Conservation (phyloP, 495 filamentous ascomycete species). For the Penicillium canescens region DNA sequence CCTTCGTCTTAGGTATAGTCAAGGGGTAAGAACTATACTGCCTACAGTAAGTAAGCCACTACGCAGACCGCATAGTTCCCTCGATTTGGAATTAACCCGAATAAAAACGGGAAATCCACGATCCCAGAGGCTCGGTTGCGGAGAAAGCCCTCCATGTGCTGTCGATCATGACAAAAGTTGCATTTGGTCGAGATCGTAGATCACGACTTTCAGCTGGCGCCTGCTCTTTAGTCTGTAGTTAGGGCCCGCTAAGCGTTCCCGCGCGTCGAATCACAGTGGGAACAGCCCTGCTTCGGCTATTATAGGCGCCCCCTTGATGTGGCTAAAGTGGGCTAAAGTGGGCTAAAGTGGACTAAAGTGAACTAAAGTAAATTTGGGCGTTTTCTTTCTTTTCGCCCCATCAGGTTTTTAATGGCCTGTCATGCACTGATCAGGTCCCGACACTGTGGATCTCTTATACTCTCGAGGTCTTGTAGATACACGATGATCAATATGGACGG, state of each 20-base stretch:
- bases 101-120: too few relatives aligned
- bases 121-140: slow-evolving; percentile 11
- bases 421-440: not conserved
- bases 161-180: slow-evolving; percentile 10
- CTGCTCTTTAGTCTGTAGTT: slow-evolving; percentile 5
- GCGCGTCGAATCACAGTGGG: slow-evolving; percentile 14
- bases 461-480: too few relatives aligned
- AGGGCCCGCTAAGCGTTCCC: slow-evolving; percentile 19
- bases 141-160: slow-evolving; percentile 7
- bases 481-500: too few relatives aligned
- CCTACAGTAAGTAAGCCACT: too few relatives aligned
- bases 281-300: slow-evolving; percentile 17
- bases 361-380: too few relatives aligned
- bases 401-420: not conserved
- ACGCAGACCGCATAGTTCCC: too few relatives aligned
- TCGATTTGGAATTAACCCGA: too few relatives aligned
- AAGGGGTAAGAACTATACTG: too few relatives aligned
- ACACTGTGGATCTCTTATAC: not conserved
- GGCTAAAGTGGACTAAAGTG: too few relatives aligned
- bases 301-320: not conserved
- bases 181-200: slow-evolving; percentile 2
- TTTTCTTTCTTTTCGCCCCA: too few relatives aligned
- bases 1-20: not conserved
- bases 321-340: too few relatives aligned
- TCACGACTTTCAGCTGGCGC: slow-evolving; percentile 20